Conservation (phyloP, 2,329 filamentous ascomycete genomes). For the Thielaviopsis cerberus region DNA sequence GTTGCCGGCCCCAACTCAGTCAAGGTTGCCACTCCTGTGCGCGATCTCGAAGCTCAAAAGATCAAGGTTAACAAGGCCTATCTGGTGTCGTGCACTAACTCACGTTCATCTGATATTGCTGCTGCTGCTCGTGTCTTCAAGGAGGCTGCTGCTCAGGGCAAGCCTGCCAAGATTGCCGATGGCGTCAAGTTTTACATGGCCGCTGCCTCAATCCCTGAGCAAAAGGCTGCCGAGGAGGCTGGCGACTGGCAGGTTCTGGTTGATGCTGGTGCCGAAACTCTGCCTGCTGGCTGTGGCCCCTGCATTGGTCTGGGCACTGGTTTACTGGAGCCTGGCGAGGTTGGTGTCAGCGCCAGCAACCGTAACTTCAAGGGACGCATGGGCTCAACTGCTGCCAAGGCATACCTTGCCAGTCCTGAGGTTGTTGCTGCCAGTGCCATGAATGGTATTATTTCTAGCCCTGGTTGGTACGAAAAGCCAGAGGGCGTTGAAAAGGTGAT, state of each 20-base stretch:
- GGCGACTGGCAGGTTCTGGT: constrained; percentile 75
- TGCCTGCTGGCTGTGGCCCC: constrained; percentile 60
- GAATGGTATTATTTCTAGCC: constrained; percentile 50
- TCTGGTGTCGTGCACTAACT: constrained; percentile 80
- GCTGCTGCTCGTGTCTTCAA: constrained; percentile 73
- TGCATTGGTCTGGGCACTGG: constrained; percentile 73
- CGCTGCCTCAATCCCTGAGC: constrained; percentile 64
- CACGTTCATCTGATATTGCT: constrained; percentile 59
- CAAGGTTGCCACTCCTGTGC: constrained; percentile 64
- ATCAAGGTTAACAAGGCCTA: constrained; percentile 68
- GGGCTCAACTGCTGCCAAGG: constrained; percentile 61
- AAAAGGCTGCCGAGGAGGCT: constrained; percentile 54
- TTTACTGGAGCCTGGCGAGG: constrained; percentile 66
- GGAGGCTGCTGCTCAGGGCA: constrained; percentile 48
- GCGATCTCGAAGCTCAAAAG: constrained; percentile 50
- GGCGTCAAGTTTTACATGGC: constrained; percentile 79
- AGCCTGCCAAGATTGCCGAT: constrained; percentile 49
- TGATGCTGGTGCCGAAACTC: constrained; percentile 54
- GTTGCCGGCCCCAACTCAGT: constrained; percentile 81
- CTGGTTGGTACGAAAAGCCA: constrained; percentile 60
- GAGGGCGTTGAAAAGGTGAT: constrained; percentile 48
- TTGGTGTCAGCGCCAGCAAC: constrained; percentile 69
- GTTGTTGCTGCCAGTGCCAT: constrained; percentile 82
- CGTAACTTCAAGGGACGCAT: constrained; percentile 85
- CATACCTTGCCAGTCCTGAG: constrained; percentile 76